Percentiles rank a stretch among this genome's conserved stretches.
Conservation (phyloP, 73 alveolate species). For the Durusdinium trenchii region DNA sequence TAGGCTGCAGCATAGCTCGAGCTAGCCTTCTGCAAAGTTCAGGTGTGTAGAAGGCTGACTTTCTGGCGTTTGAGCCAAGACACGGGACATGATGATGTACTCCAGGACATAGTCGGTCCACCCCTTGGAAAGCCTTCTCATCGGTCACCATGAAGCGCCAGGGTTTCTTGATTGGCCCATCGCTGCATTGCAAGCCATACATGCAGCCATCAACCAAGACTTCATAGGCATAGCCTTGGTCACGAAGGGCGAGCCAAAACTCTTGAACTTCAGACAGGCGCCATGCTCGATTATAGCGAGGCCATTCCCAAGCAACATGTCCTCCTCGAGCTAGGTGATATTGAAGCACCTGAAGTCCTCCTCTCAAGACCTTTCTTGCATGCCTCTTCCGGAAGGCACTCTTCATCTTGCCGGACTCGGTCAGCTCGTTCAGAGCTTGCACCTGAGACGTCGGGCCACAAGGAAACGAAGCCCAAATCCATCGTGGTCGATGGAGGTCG, state of each 20-base stretch:
- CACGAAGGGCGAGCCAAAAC: neutral
- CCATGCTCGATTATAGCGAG: neutral
- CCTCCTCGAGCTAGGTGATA: neutral
- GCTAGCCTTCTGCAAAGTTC: neutral
- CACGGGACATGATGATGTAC: neutral
- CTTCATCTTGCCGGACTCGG: neutral
- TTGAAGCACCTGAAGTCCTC: neutral
- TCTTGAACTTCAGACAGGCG: neutral
- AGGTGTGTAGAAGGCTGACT: neutral
- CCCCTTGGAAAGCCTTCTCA: neutral
- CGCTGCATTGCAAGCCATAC: neutral
- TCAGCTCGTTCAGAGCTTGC: neutral
- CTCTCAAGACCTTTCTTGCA: neutral
- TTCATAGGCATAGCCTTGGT: neutral
- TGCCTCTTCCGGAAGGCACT: neutral
- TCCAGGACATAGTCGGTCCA: neutral
- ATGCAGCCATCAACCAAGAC: neutral
- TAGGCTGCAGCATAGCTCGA: neutral
- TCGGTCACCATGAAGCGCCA: neutral
- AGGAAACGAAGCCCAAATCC: neutral
- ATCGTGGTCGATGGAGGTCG: neutral
- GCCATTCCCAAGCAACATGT: conserved; percentile 15
- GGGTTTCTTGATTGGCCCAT: too few species aligned
- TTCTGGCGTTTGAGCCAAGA: neutral
- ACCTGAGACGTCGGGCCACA: neutral